Conservation (phyloP, 225 moss, liverwort and hornwort genomes). For the Ulota crispa region DNA sequence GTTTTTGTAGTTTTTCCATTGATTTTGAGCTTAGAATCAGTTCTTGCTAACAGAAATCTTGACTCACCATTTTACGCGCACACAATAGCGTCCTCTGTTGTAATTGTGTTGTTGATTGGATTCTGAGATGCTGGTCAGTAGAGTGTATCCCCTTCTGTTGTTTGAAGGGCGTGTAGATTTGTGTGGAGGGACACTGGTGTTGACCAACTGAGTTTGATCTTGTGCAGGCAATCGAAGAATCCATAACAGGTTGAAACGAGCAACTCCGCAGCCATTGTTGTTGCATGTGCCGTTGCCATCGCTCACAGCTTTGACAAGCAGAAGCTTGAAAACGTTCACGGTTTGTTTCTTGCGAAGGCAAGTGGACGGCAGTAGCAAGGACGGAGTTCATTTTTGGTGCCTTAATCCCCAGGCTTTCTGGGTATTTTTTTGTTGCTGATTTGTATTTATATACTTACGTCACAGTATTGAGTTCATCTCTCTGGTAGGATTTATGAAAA, state of each 20-base stretch:
- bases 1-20: no score
- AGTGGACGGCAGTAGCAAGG: no score
- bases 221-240: constrained; percentile 16
- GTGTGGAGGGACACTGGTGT: neutral
- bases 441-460: neutral
- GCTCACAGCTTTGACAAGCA: neutral
- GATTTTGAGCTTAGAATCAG: no score
- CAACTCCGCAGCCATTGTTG: neutral
- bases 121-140: neutral
- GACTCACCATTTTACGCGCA: no score
- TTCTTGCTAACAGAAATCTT: no score
- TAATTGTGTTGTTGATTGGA: neutral
- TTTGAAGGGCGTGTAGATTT: neutral
- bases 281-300: neutral
- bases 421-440: neutral
- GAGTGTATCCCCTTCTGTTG: neutral
- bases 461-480: neutral
- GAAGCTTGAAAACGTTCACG: no score
- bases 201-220: constrained; percentile 8
- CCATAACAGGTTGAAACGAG: neutral
- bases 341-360: no score
- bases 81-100: no score
- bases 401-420: neutral
- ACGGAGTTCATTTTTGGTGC: constrained; percentile 30
- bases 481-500: neutral